phyloP scores from a whole-genome alignment of 805 yeast genomes.

The Metschnikowia peoriensis region DNA sequence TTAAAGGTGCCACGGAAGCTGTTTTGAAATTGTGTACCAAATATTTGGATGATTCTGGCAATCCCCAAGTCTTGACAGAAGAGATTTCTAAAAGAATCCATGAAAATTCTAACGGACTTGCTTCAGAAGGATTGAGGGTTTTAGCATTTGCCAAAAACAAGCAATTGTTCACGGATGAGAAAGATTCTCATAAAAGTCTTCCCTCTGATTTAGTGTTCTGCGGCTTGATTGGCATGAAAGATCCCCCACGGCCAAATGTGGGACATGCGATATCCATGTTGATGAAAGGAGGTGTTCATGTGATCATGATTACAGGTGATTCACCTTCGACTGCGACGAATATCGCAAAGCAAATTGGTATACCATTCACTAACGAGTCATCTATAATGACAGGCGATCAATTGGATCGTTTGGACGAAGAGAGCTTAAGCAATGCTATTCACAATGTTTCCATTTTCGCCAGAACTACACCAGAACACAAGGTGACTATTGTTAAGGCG shows the following conservation, averaged over 20 bases:
- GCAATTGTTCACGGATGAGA: slow-evolving; percentile 31
- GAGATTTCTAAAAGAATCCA: slow-evolving; percentile 47
- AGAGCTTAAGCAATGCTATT: slow-evolving; percentile 70
- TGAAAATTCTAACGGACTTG: slow-evolving; percentile 61
- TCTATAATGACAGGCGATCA: slow-evolving; percentile 85
- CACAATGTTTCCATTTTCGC: slow-evolving; percentile 87
- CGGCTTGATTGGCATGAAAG: slow-evolving; percentile 94
- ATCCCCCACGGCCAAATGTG: slow-evolving; percentile 94
- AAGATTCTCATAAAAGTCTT: slow-evolving; percentile 28
- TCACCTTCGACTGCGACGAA: slow-evolving; percentile 81
- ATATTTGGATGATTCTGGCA: slow-evolving; percentile 60
- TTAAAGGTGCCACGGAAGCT: slow-evolving; percentile 89
- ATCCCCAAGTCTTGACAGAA: slow-evolving; percentile 54
- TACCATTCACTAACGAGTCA: slow-evolving; percentile 64
- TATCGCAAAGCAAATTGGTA: slow-evolving; percentile 87
- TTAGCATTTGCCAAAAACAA: slow-evolving; percentile 68
- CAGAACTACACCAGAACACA: slow-evolving; percentile 93
- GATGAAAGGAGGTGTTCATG: slow-evolving; percentile 91
- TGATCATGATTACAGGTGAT: slow-evolving; percentile 98
- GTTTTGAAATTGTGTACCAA: slow-evolving; percentile 59
- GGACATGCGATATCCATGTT: slow-evolving; percentile 68
- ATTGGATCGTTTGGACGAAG: slow-evolving; percentile 70
- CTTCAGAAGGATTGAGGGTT: slow-evolving; percentile 82
- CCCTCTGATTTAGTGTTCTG: slow-evolving; percentile 68
- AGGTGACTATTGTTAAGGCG: slow-evolving; percentile 85